A percentile compares a stretch with the other conserved stretches of the same genome.
Evolutionary conservation across 1,284 basidiomycete species (phyloP).

Genomic region (Cryptococcus jaspeensis): DNA sequence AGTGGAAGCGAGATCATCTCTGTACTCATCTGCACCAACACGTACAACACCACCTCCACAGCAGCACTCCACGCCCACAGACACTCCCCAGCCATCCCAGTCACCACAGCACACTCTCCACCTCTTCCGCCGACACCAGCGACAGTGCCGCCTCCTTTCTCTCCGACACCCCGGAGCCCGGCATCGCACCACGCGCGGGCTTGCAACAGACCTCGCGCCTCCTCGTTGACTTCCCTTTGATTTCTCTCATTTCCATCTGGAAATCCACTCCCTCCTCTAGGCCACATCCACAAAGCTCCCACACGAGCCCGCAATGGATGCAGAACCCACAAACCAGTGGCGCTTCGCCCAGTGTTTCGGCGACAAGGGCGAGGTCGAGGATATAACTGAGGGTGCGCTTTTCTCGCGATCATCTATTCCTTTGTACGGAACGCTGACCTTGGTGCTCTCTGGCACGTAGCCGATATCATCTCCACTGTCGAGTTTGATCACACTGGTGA

Average conservation of each 20-base stretch:
- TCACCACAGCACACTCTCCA: neutral
- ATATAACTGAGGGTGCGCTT: constrained; percentile 91
- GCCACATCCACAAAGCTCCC: neutral
- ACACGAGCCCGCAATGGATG: constrained; percentile 57
- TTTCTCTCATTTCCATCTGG: neutral
- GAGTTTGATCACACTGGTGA: constrained; percentile 99
- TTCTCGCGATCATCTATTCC: constrained; percentile 11
- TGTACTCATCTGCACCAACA: no score
- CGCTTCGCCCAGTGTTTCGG: constrained; percentile 99
- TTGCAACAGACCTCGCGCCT: neutral
- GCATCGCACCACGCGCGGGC: neutral
- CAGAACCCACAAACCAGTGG: constrained; percentile 79
- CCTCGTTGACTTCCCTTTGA: neutral
- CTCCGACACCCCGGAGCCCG: neutral
- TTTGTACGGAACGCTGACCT: constrained; percentile 7
- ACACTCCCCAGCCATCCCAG: no score
- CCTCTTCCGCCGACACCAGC: neutral
- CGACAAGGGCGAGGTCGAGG: constrained; percentile 98
- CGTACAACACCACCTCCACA: no score
- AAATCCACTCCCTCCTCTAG: neutral
- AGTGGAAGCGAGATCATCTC: neutral
- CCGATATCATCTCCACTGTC: constrained; percentile 98
- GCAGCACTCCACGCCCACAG: no score
- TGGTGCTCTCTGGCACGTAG: constrained; percentile 54
- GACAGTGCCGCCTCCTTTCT: neutral